Conservation (phyloP, 305 asterid species). For the Rubia peregrina region DNA sequence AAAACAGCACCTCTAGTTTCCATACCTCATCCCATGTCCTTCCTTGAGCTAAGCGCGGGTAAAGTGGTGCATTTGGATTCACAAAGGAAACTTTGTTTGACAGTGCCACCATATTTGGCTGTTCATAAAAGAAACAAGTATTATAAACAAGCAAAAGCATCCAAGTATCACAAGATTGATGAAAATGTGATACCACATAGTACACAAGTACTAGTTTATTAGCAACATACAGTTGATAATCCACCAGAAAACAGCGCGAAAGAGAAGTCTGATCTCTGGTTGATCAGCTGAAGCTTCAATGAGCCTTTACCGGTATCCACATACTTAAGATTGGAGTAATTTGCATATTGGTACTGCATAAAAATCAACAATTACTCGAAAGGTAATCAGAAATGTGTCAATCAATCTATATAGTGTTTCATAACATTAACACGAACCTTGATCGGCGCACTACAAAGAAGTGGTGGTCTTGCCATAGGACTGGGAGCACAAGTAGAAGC, state of each 20-base stretch:
- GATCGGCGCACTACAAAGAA: constrained; percentile 76
- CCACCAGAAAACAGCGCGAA: constrained; percentile 86
- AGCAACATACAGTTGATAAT: constrained; percentile 42
- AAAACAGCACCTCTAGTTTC: too few relatives aligned
- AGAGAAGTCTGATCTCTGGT: constrained; percentile 89
- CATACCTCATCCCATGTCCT: constrained; percentile 75
- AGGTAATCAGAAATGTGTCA: not conserved
- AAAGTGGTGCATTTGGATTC: constrained; percentile 81
- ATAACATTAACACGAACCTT: constrained; percentile 42
- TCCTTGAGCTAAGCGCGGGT: constrained; percentile 95
- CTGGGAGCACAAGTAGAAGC: constrained; percentile 59
- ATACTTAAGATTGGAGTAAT: constrained; percentile 51
- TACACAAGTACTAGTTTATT: not conserved
- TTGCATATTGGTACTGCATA: constrained; percentile 84
- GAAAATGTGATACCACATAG: not conserved
- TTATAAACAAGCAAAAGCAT: not conserved
- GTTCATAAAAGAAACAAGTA: constrained; percentile 16
- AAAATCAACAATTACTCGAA: constrained; percentile 5
- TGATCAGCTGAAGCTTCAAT: constrained; percentile 74
- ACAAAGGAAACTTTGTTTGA: constrained; percentile 58
- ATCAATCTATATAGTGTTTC: not conserved
- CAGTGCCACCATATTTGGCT: constrained; percentile 80
- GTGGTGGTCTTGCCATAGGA: constrained; percentile 55
- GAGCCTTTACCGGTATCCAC: constrained; percentile 60
- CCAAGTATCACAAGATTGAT: not conserved